phyloP scores from a whole-genome alignment of 345 rosid species.

The Linum tenue region DNA sequence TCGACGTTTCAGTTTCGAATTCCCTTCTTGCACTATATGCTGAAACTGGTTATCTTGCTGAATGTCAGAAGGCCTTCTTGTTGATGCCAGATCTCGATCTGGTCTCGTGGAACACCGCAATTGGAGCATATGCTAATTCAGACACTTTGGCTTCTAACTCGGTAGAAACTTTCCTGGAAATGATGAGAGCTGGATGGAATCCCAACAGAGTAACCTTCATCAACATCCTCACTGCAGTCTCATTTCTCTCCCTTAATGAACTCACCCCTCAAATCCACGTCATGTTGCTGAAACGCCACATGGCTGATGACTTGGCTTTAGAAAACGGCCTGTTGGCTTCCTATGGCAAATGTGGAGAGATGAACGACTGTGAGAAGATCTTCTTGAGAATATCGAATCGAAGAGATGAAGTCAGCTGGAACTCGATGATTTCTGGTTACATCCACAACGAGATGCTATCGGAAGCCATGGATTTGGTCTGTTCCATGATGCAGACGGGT shows the following conservation, averaged over 20 bases:
- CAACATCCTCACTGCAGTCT: slow-evolving; percentile 53
- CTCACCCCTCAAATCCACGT: slow-evolving; percentile 62
- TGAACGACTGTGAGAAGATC: slow-evolving; percentile 63
- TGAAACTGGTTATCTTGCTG: slow-evolving; percentile 39
- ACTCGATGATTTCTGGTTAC: slow-evolving; percentile 85
- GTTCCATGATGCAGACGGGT: slow-evolving; percentile 68
- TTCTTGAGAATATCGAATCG: slow-evolving; percentile 69
- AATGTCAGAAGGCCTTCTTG: slow-evolving; percentile 50
- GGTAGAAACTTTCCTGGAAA: slow-evolving; percentile 40
- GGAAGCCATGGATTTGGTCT: slow-evolving; percentile 76
- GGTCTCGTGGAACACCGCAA: slow-evolving; percentile 83
- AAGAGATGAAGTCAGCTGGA: slow-evolving; percentile 78
- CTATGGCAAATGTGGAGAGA: slow-evolving; percentile 79
- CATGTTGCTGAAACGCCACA: slow-evolving; percentile 41
- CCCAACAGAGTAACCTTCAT: slow-evolving; percentile 63
- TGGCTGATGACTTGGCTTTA: slow-evolving; percentile 39
- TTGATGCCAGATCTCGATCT: slow-evolving; percentile 65
- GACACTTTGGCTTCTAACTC: slow-evolving; percentile 44
- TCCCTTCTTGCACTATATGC: slow-evolving; percentile 69
- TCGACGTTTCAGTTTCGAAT: slow-evolving; percentile 81
- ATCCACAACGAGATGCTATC: slow-evolving; percentile 58
- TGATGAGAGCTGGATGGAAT: slow-evolving; percentile 54
- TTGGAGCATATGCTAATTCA: slow-evolving; percentile 65
- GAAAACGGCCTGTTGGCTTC: slow-evolving; percentile 81
- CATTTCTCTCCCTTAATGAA: slow-evolving; percentile 42